Evolutionary conservation across 179 eudicot species (phyloP).

Genomic region (Beta lomatogona): DNA sequence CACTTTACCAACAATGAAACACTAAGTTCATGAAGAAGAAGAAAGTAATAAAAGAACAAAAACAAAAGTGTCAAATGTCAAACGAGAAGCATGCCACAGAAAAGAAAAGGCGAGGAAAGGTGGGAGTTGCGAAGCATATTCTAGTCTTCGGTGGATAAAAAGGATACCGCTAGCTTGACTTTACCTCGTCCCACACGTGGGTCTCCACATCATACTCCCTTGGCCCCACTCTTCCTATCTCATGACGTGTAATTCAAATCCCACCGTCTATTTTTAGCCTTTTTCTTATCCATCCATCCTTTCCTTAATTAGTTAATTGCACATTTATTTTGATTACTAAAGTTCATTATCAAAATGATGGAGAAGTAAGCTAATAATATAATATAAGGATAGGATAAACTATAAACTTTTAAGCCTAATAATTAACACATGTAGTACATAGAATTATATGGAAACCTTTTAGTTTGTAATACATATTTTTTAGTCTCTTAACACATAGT

Average conservation of each 20-base stretch:
- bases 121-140: slow-evolving; percentile 7
- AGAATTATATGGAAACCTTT: too few species aligned
- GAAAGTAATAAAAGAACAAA: not conserved
- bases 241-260: not conserved
- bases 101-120: not conserved
- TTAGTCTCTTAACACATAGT: too few species aligned
- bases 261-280: not conserved
- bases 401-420: too few species aligned
- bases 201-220: not conserved
- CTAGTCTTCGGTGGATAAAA: slow-evolving; percentile 1
- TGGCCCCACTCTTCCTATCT: not conserved
- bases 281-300: not conserved
- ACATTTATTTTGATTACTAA: not conserved
- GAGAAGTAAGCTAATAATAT: too few species aligned
- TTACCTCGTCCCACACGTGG: not conserved
- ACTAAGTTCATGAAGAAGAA: too few species aligned
- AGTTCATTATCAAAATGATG: not conserved
- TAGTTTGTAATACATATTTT: too few species aligned
- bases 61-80: not conserved
- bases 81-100: not conserved
- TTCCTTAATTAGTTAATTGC: not conserved
- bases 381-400: too few species aligned
- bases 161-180: not conserved
- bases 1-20: too few species aligned
- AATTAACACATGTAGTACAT: too few species aligned